A percentile compares a stretch with the other conserved stretches of the same genome.
phyloP scores from a whole-genome alignment of 176 grass and related monocot genomes.

The Echinochloa phyllopogon region DNA sequence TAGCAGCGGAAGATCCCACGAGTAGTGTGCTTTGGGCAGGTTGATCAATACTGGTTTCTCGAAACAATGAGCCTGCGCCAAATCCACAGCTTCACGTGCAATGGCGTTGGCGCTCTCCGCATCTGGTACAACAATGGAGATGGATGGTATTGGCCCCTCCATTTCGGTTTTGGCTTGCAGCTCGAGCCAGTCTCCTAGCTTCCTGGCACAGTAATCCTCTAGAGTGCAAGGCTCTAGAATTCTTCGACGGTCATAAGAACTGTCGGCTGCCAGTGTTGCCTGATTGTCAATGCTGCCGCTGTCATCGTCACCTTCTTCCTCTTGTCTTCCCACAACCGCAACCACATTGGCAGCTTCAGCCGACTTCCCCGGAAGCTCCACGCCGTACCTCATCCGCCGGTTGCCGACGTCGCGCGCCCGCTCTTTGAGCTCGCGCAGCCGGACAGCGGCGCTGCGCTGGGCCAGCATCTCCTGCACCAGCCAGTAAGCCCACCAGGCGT shows the following conservation, averaged over 20 bases:
- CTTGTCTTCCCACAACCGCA: not conserved
- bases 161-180: not conserved
- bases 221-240: not conserved
- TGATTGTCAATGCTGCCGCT: not conserved
- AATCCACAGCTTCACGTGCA: not conserved
- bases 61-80: not conserved
- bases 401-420: not conserved
- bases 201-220: not conserved
- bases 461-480: not conserved
- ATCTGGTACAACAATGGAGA: not conserved
- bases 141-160: not conserved
- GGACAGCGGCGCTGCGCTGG: not conserved
- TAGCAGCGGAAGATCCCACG: not conserved
- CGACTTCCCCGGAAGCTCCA: not conserved
- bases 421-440: no score
- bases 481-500: not conserved
- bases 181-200: not conserved
- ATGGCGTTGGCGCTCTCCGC: not conserved
- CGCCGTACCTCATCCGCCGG: constrained; percentile 28
- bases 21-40: not conserved
- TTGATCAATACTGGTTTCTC: not conserved
- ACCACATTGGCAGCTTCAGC: not conserved
- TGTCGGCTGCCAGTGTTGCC: not conserved
- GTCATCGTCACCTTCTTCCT: not conserved
- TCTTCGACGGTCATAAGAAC: not conserved